Conservation (phyloP, 2,329 filamentous ascomycete genomes). For the Pseudogymnoascus sp. region DNA sequence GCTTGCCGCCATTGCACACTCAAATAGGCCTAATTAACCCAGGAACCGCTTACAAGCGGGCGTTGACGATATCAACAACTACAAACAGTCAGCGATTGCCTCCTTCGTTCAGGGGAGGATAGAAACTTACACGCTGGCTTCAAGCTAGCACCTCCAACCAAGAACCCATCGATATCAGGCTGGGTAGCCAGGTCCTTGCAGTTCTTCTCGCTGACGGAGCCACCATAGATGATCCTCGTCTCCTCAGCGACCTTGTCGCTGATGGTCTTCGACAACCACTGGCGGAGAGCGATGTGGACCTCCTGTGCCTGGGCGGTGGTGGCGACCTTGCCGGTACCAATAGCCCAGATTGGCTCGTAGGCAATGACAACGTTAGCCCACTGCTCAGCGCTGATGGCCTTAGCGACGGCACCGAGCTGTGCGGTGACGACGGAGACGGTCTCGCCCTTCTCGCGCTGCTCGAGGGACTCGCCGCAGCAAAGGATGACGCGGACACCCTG, state of each 20-base stretch:
- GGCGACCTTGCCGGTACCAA: conserved; percentile 89
- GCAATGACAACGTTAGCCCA: conserved; percentile 95
- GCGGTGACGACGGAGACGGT: conserved; percentile 79
- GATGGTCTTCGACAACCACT: conserved; percentile 78
- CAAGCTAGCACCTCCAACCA: conserved; percentile 91
- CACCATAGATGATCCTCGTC: conserved; percentile 93
- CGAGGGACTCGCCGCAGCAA: conserved; percentile 93
- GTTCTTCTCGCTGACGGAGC: conserved; percentile 97
- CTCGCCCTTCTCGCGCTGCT: conserved; percentile 80
- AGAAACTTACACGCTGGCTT: conserved; percentile 80
- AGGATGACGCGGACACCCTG: conserved; percentile 87
- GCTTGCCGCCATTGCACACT: conserved; percentile 2
- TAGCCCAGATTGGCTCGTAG: conserved; percentile 98
- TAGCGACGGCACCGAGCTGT: conserved; percentile 77
- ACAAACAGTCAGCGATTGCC: conserved; percentile 15
- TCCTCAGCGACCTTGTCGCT: conserved; percentile 69
- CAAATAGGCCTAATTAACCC: not conserved
- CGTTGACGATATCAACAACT: conserved; percentile 66
- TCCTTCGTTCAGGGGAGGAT: not conserved
- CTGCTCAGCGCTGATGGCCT: conserved; percentile 62
- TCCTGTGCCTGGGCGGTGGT: conserved; percentile 87
- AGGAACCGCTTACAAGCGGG: conserved; percentile 34
- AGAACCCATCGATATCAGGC: conserved; percentile 94
- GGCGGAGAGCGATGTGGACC: conserved; percentile 84
- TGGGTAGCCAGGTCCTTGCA: conserved; percentile 87